Conservation (phyloP, 2,329 filamentous ascomycete genomes). For the Sporothrix schenckii region DNA sequence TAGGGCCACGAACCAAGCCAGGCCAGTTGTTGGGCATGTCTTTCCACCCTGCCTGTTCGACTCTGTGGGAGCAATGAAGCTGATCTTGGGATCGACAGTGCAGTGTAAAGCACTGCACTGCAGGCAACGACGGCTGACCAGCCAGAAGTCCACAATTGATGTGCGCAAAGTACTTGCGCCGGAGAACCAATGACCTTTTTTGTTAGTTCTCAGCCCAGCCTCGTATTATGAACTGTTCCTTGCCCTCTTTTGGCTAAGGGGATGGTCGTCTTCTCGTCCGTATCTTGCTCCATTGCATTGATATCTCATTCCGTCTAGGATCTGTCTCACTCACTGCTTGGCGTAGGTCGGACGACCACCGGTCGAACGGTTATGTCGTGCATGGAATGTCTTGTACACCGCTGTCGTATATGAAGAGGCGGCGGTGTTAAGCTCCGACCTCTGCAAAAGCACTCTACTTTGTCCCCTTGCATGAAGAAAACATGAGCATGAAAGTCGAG, state of each 20-base stretch:
- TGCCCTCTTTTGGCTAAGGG: conserved; percentile 16
- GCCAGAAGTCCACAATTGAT: not conserved
- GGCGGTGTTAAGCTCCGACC: not conserved
- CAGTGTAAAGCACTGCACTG: not conserved
- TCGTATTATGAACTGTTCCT: conserved; percentile 22
- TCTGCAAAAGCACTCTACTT: not conserved
- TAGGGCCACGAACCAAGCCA: not conserved
- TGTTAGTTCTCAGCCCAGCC: conserved; percentile 19
- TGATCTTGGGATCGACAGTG: not conserved
- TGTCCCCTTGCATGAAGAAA: not conserved
- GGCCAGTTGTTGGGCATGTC: not conserved
- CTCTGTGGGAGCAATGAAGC: not conserved
- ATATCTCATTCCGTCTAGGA: not conserved
- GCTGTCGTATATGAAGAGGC: not conserved
- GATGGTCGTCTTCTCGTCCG: not conserved
- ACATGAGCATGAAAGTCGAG: not conserved
- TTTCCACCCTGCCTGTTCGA: not conserved
- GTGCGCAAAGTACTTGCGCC: not conserved
- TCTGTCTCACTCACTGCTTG: not conserved
- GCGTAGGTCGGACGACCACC: not conserved
- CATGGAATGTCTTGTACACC: not conserved
- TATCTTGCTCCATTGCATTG: not conserved
- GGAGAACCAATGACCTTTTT: not conserved
- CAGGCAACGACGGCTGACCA: not conserved
- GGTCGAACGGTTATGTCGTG: conserved; percentile 8